Evolutionary conservation across 208 protist genomes (phyloP).

Genomic region (Trypanosoma avium): DNA sequence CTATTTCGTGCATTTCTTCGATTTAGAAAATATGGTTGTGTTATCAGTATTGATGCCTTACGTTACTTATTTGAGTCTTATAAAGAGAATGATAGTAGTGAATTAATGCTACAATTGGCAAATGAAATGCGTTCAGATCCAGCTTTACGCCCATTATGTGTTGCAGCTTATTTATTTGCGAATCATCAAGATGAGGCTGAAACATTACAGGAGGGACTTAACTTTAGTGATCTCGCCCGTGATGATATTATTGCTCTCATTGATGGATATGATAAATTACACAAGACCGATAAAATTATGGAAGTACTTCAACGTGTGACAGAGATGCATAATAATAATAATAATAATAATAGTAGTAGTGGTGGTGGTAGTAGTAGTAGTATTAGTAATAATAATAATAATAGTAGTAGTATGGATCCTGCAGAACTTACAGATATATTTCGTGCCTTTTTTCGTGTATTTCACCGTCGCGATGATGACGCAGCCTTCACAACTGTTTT

Average conservation of each 20-base stretch:
- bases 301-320: conserved; percentile 42
- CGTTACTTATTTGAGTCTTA: conserved; percentile 88
- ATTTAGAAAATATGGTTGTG: conserved; percentile 89
- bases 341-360: too few relatives aligned
- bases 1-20: conserved; percentile 87
- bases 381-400: too few relatives aligned
- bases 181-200: conserved; percentile 62
- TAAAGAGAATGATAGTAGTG: conserved; percentile 74
- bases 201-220: conserved; percentile 50
- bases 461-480: conserved; percentile 59
- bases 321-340: too few relatives aligned
- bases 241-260: conserved; percentile 78
- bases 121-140: conserved; percentile 78
- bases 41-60: conserved; percentile 71
- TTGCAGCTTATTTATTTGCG: conserved; percentile 85
- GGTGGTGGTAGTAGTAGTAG: too few relatives aligned
- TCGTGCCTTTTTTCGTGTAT: conserved; percentile 61
- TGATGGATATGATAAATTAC: conserved; percentile 79
- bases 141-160: conserved; percentile 73
- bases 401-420: too few relatives aligned
- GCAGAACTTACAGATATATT: conserved; percentile 37
- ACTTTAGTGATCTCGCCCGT: conserved; percentile 41
- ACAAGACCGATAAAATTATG: conserved; percentile 58
- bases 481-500: conserved; percentile 55
- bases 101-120: conserved; percentile 85